phyloP scores from a whole-genome alignment of 352 stramenopile genomes.

The Vaucheria bursata region DNA sequence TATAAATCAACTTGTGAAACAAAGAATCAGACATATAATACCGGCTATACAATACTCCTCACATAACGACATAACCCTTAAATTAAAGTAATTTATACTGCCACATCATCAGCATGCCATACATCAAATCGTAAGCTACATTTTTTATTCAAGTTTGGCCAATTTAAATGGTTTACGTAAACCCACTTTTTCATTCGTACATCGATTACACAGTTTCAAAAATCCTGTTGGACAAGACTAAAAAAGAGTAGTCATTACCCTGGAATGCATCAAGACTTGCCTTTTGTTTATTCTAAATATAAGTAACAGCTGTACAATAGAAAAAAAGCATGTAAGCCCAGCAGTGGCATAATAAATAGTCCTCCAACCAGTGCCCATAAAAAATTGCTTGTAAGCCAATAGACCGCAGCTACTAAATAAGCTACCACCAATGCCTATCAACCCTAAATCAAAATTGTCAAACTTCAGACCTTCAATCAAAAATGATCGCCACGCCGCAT shows the following conservation, averaged over 20 bases:
- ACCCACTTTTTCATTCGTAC: too few relatives aligned
- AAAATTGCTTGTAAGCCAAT: slow-evolving; percentile 54
- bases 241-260: not conserved
- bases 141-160: too few relatives aligned
- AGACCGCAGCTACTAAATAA: slow-evolving; percentile 46
- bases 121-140: too few relatives aligned
- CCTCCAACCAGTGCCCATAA: slow-evolving; percentile 54
- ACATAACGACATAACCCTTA: too few relatives aligned
- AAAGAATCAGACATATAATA: too few relatives aligned
- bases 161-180: too few relatives aligned
- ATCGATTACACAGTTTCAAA: too few relatives aligned
- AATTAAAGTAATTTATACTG: too few relatives aligned
- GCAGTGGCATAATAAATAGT: slow-evolving; percentile 54
- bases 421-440: slow-evolving; percentile 22
- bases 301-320: slow-evolving; percentile 53
- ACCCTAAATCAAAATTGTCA: slow-evolving; percentile 39
- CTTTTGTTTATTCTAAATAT: slow-evolving; percentile 48
- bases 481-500: slow-evolving; percentile 58
- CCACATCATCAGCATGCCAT: too few relatives aligned
- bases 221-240: too few relatives aligned
- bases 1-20: too few relatives aligned
- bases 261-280: slow-evolving; percentile 12
- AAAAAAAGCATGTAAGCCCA: slow-evolving; percentile 49
- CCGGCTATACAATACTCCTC: too few relatives aligned
- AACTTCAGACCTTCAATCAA: slow-evolving; percentile 54